These are phyloP conservation scores for Cyclotella cryptica DNA, from an alignment of 108 stramenopile species.

Conservation along the genomic window DNA sequence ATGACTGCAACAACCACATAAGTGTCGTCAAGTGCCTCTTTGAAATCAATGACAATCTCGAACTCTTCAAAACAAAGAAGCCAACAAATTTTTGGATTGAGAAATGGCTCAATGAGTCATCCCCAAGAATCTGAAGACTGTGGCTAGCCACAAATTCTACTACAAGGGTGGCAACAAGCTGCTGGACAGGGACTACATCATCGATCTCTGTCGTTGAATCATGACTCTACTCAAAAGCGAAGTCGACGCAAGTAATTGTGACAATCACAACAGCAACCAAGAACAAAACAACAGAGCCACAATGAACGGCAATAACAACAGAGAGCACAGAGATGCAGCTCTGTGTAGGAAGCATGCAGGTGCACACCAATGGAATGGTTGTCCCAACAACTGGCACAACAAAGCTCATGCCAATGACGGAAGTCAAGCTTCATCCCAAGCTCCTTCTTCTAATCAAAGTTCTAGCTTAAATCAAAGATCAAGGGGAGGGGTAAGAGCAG, in stretches of 20 bases:
- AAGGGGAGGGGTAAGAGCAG: background rate
- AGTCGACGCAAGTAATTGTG: background rate
- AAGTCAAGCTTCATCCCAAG: too few relatives aligned
- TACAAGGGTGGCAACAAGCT: conserved; percentile 6
- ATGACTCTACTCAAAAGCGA: background rate
- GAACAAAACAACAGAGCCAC: background rate
- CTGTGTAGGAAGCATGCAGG: conserved; percentile 19
- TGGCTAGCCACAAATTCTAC: background rate
- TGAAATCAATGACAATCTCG: conserved; percentile 13
- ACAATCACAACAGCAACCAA: background rate
- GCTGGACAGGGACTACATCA: conserved; percentile 6
- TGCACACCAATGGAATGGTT: conserved; percentile 14
- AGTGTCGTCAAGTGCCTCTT: background rate
- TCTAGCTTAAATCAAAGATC: background rate
- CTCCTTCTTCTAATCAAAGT: background rate
- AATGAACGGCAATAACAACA: background rate
- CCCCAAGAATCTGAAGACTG: background rate
- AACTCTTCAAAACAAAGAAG: background rate
- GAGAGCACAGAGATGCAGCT: background rate
- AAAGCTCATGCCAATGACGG: too few relatives aligned
- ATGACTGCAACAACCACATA: background rate
- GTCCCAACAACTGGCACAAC: conserved; percentile 1
- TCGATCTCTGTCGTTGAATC: background rate
- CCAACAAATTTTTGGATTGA: background rate
- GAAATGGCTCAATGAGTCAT: background rate